Base-by-base conservation (phyloP, 352 stramenopile species). In the Phytophthora sojae region DNA sequence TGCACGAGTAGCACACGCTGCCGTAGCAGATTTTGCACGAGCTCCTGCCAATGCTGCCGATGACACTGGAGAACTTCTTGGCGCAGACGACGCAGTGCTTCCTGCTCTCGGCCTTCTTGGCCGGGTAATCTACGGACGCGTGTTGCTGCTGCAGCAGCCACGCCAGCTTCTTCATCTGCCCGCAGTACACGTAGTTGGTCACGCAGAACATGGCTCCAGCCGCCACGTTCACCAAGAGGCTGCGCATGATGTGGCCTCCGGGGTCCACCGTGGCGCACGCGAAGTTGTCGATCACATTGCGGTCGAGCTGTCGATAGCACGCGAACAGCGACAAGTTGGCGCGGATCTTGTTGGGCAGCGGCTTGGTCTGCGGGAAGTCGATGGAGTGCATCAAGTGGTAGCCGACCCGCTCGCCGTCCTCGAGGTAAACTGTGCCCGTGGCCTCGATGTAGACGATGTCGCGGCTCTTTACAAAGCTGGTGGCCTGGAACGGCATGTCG, bases 161-260 rank as follows among this genome's bases (percentile, higher is more conserved):
- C 49, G 77, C 57, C 26, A 89, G 68, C 59, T 89, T 90, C 57
- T 84, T 83, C 78, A 86, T 85, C 50, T 85, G 78, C 0, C 71
- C 74, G 57, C 79, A 90, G 47, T 84, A 71, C 26, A 85, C 71
- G 69, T 75, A 76, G 9, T 73, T 65, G 7, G 64, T 72, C 0
- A 64, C 52, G 12, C 77, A 76, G 7, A 86, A 42, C 37, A 90
- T 64, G 3, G 51, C 58, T 6, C 79, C 64, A 3, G 69, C 67
- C 5, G 58, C 65, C 3, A 77, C 71, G 11, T 57, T 66, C 2
- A 76, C 44, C 9, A 76, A 49, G 1, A 80, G 51, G 1, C 62
- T 64, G 4, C 76, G 75, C 47, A 77, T 58, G 11, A 88, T 57
- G 1, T 75, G 61, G 14, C 75, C 76, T 3, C 61, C 60, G 4